phyloP scores from a whole-genome alignment of 192 early-diverging fungal species.

The Coemansia sp. region DNA sequence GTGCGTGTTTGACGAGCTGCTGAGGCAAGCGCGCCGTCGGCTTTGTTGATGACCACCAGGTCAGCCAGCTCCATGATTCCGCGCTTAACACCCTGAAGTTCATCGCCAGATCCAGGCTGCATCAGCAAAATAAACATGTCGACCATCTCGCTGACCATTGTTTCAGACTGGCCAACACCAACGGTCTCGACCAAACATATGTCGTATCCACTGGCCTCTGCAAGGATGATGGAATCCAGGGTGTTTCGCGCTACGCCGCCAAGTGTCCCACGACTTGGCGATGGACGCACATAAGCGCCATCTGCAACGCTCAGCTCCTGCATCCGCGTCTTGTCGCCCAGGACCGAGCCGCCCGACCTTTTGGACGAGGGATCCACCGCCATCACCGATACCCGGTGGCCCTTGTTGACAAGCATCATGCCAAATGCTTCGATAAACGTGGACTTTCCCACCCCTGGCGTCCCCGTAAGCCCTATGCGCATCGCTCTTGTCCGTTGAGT shows the following conservation, averaged over 20 bases:
- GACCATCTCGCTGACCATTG: constrained; percentile 84
- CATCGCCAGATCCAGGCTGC: constrained; percentile 81
- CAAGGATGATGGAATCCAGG: constrained; percentile 74
- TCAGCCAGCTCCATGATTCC: constrained; percentile 86
- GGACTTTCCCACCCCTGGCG: constrained; percentile 85
- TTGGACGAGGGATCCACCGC: constrained; percentile 84
- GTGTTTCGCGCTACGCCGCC: constrained; percentile 81
- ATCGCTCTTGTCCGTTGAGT: constrained; percentile 49
- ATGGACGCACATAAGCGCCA: constrained; percentile 75
- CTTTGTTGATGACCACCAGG: constrained; percentile 79
- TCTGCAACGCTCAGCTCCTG: constrained; percentile 62
- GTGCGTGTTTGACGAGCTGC: constrained; percentile 65
- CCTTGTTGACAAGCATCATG: constrained; percentile 64
- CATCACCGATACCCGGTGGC: constrained; percentile 74
- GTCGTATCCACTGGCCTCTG: constrained; percentile 80
- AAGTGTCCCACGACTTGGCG: constrained; percentile 71
- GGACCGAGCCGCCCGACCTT: constrained; percentile 77
- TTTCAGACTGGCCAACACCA: constrained; percentile 85
- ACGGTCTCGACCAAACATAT: constrained; percentile 81
- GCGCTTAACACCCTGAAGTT: constrained; percentile 87
- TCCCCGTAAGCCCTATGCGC: constrained; percentile 76
- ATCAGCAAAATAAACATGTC: constrained; percentile 83
- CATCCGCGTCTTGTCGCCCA: constrained; percentile 89
- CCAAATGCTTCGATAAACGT: constrained; percentile 85
- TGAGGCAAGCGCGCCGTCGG: constrained; percentile 67